Conservation (phyloP, 2,329 filamentous ascomycete species). For the Monilinia laxa region DNA sequence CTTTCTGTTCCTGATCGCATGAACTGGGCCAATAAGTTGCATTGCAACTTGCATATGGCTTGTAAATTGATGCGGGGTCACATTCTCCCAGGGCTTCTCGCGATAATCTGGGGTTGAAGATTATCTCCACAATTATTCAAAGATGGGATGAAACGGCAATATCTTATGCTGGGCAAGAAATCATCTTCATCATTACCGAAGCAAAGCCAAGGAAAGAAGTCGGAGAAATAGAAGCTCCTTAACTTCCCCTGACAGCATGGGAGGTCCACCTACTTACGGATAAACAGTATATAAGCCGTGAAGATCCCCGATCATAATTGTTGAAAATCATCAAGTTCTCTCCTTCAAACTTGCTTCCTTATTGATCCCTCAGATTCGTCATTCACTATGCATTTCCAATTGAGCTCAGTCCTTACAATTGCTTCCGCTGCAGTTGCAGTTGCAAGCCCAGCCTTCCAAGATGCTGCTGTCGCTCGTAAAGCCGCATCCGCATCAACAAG, state of each 20-base stretch:
- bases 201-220: background rate
- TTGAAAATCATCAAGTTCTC: background rate
- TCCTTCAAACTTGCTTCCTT: background rate
- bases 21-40: background rate
- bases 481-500: conserved; percentile 31
- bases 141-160: conserved; percentile 9
- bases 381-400: conserved; percentile 36
- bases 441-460: conserved; percentile 31
- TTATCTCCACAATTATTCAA: conserved; percentile 1
- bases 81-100: background rate
- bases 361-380: background rate
- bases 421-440: conserved; percentile 31
- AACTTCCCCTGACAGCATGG: background rate
- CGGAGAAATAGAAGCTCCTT: conserved; percentile 16
- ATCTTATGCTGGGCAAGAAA: background rate
- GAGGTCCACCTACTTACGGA: background rate
- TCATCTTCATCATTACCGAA: conserved; percentile 9
- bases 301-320: background rate
- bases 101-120: conserved; percentile 16
- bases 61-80: conserved; percentile 6
- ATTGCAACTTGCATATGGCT: background rate
- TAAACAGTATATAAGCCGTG: conserved; percentile 17
- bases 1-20: background rate
- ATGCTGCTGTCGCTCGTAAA: conserved; percentile 24
- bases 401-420: conserved; percentile 30